These are phyloP conservation scores for Hymenoscyphus fraxineus DNA, from an alignment of 2,329 filamentous ascomycete genomes.

Conservation along the genomic window DNA sequence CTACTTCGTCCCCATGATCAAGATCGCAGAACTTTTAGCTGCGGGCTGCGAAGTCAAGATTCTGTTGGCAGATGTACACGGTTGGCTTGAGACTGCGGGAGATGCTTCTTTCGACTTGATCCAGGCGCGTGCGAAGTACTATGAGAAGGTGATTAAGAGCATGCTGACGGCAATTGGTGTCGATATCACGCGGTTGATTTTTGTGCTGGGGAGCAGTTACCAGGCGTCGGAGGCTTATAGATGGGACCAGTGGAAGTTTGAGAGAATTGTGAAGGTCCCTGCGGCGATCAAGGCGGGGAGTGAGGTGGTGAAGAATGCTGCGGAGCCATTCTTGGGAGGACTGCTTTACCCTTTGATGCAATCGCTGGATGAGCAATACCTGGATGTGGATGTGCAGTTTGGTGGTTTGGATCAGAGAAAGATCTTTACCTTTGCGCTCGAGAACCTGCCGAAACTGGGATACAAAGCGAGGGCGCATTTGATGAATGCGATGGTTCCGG, in stretches of 20 bases:
- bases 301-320: constrained; percentile 90
- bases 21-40: constrained; percentile 81
- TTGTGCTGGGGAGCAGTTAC: constrained; percentile 82
- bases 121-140: constrained; percentile 77
- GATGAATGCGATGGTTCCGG: constrained; percentile 87
- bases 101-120: constrained; percentile 89
- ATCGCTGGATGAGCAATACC: constrained; percentile 77
- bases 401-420: constrained; percentile 86
- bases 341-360: constrained; percentile 85
- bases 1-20: constrained; percentile 78
- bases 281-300: constrained; percentile 81
- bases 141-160: constrained; percentile 74
- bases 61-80: constrained; percentile 71
- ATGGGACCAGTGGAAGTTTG: constrained; percentile 83
- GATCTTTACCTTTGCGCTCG: constrained; percentile 80
- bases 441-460: constrained; percentile 79
- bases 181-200: constrained; percentile 71
- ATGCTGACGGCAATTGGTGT: constrained; percentile 67
- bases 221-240: constrained; percentile 70
- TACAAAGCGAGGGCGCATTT: constrained; percentile 70
- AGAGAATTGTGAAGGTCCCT: constrained; percentile 31
- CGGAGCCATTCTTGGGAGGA: constrained; percentile 69
- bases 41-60: constrained; percentile 81
- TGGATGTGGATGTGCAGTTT: constrained; percentile 84
- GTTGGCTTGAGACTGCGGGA: constrained; percentile 70